Evolutionary conservation across 148 eudicot species (phyloP).

Genomic region (Amaranthus hypochondriacus): DNA sequence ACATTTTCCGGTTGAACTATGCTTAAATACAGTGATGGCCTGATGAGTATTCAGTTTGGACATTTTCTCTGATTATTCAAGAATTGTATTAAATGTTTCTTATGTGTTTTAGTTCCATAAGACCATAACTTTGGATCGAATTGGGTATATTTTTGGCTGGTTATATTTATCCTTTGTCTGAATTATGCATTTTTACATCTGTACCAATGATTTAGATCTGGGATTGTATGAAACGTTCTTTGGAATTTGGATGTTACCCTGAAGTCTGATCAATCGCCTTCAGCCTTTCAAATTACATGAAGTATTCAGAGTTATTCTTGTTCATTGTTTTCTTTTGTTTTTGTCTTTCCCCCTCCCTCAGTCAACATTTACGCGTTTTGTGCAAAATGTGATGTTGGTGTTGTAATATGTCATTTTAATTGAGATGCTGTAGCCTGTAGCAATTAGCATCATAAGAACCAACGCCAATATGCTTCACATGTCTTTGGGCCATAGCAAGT

Average conservation of each 20-base stretch:
- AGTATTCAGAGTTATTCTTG: background rate
- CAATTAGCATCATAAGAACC: too few relatives aligned
- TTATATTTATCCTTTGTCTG: conserved; percentile 17
- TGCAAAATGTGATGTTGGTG: background rate
- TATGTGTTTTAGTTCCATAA: conserved; percentile 14
- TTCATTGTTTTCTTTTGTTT: background rate
- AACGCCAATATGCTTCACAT: too few relatives aligned
- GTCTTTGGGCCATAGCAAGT: too few relatives aligned
- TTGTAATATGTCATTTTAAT: too few relatives aligned
- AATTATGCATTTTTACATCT: background rate
- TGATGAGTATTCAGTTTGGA: background rate
- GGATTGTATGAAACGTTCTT: conserved; percentile 14
- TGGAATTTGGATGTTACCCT: conserved; percentile 15
- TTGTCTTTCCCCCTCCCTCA: background rate
- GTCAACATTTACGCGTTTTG: too few relatives aligned
- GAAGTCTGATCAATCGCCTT: background rate
- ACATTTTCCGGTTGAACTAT: conserved; percentile 38
- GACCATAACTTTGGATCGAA: conserved; percentile 6
- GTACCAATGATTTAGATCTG: background rate
- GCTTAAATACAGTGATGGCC: conserved; percentile 13
- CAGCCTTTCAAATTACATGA: background rate
- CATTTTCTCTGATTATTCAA: conserved; percentile 9
- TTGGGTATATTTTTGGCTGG: conserved; percentile 16
- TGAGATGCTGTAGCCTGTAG: too few relatives aligned
- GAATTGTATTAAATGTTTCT: conserved; percentile 5